phyloP scores from a whole-genome alignment of 805 yeast genomes.

The Ogataea pignaliae region DNA sequence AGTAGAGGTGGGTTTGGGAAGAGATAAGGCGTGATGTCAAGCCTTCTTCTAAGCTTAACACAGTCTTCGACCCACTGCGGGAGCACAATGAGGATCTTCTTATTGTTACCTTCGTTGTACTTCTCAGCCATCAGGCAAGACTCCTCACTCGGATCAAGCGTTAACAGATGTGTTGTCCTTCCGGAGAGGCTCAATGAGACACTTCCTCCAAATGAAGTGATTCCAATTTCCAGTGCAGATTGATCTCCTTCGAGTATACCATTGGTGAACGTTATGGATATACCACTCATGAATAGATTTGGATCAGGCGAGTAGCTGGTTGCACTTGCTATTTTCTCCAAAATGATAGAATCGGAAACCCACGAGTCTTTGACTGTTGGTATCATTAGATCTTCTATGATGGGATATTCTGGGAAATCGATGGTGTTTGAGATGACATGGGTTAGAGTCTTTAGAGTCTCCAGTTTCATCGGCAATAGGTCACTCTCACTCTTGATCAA shows the following conservation, averaged over 20 bases:
- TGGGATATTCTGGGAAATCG: conserved; percentile 47
- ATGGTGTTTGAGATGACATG: conserved; percentile 51
- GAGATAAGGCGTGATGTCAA: conserved; percentile 52
- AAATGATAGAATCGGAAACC: conserved; percentile 45
- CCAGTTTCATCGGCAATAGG: conserved; percentile 8
- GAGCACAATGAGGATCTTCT: conserved; percentile 53
- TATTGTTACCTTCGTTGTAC: conserved; percentile 26
- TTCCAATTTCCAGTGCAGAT: conserved; percentile 65
- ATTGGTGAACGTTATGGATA: conserved; percentile 47
- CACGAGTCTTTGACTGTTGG: conserved; percentile 64
- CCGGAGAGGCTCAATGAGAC: conserved; percentile 57
- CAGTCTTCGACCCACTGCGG: conserved; percentile 83
- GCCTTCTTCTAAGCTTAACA: conserved; percentile 43
- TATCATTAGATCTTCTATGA: conserved; percentile 48
- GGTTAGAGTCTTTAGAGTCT: conserved; percentile 21
- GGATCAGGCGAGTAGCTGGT: conserved; percentile 72
- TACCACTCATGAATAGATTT: conserved; percentile 54
- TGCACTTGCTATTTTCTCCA: conserved; percentile 41
- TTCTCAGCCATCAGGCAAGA: conserved; percentile 33
- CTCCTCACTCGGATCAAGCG: conserved; percentile 49
- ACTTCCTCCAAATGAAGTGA: conserved; percentile 74
- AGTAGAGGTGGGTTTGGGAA: conserved; percentile 33
- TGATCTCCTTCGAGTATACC: conserved; percentile 55
- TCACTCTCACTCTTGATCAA: conserved; percentile 11
- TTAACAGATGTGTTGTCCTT: conserved; percentile 75